Evolutionary conservation across 805 yeast genomes (phyloP), one percentile per base, ranked within the genome.

Genomic region (Priceomyces haplophilus): DNA sequence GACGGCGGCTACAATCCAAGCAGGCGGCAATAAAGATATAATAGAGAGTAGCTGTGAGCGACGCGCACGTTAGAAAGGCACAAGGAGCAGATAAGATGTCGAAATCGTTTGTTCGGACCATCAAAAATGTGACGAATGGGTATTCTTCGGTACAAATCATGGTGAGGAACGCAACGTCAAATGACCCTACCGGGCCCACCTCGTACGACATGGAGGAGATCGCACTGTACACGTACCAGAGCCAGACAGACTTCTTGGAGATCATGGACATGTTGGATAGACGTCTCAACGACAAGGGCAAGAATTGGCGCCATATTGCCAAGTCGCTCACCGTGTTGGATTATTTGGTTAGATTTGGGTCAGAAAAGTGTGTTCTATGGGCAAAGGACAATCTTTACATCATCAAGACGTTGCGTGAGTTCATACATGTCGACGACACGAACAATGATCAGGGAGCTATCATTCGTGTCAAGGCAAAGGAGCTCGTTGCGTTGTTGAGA

Each of bases 261-360:
- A 80, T 89, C 37, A 86, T 91, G 95, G 97, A 91, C 58, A 88
- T 91, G 83, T 66, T 91, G 35, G 97, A 91, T 66, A 80, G 88
- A 51, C 78, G 99, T 49, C 69, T 91, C 50, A 91, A 91, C 58
- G 98, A 91, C 60, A 90, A 90, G 70, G 98, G 98, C 47, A 90
- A 89, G 62, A 86, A 91, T 67, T 91, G 97, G 97, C 78, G 96
- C 51, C 99, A 91, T 61, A 90, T 91, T 38, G 90, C 95, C 49
- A 93, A 91, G 64, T 83, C 96, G 1, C 73, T 91, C 48, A 85
- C 95, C 1, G 82, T 91, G n/a, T 73, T 91, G 52, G 97, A 90
- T 56, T 91, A 83, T 64, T 71, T 90, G 44, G 88, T 90, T 15
- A 79, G 93, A 52, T 78, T 75, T 46, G 99, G 97, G 31, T 78